Percentiles rank a stretch among this genome's conserved stretches.
Conservation (phyloP, 345 rosid genomes). For the Eucalyptus albens region DNA sequence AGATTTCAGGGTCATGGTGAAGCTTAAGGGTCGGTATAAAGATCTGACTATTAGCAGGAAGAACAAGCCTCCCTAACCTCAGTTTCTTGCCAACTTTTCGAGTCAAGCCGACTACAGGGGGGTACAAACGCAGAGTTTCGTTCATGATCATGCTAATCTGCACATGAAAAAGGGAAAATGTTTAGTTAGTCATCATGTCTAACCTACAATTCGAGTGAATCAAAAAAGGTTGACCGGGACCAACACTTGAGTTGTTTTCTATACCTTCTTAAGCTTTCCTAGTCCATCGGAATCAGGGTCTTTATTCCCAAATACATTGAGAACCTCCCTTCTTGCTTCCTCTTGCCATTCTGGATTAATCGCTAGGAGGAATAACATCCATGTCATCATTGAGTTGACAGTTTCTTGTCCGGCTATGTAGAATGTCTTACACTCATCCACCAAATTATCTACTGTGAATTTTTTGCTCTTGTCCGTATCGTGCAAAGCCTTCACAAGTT, state of each 20-base stretch:
- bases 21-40: neutral
- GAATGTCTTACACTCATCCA: conserved; percentile 40
- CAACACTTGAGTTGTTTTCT: neutral
- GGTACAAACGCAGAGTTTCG: conserved; percentile 15
- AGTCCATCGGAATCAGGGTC: conserved; percentile 13
- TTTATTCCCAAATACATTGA: conserved; percentile 8
- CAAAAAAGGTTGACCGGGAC: neutral
- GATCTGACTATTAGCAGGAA: conserved; percentile 1
- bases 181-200: neutral
- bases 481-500: conserved; percentile 6
- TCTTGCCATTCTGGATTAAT: conserved; percentile 28
- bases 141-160: conserved; percentile 12
- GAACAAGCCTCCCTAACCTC: conserved; percentile 4
- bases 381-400: conserved; percentile 7
- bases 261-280: conserved; percentile 18
- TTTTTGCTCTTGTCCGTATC: conserved; percentile 1
- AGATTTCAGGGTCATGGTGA: conserved; percentile 7
- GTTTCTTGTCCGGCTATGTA: conserved; percentile 27
- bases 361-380: conserved; percentile 26
- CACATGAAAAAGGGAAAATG: neutral
- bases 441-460: neutral
- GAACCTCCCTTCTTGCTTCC: conserved; percentile 18
- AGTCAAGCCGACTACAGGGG: neutral
- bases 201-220: neutral
- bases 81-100: neutral